Evolutionary conservation across 208 protist genomes (phyloP).

Genomic region (Wallacemonas rigidus): DNA sequence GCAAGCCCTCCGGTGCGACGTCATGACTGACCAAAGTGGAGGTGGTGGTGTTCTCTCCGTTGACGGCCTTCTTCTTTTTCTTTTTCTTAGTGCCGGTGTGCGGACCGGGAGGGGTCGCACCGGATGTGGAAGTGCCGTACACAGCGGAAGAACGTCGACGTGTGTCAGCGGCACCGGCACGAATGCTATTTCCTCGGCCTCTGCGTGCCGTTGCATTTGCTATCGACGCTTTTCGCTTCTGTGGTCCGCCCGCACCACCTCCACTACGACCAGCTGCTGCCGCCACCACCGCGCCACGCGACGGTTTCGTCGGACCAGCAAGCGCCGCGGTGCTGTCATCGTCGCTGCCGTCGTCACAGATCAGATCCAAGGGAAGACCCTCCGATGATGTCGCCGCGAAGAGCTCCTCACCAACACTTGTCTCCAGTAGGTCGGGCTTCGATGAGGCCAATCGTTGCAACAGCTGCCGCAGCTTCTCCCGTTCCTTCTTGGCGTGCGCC

Average conservation of each 20-base stretch:
- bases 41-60: background rate
- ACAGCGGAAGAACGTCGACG: background rate
- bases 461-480: conserved; percentile 7
- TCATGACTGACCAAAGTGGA: background rate
- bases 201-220: too few relatives aligned
- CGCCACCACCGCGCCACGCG: background rate
- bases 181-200: too few relatives aligned
- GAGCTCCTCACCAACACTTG: conserved; percentile 10
- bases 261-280: background rate
- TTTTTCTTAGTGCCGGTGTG: conserved; percentile 7
- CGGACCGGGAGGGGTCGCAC: background rate
- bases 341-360: background rate
- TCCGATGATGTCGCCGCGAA: conserved; percentile 1
- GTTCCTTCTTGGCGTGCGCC: background rate
- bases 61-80: conserved; percentile 13
- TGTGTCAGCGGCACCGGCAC: too few relatives aligned
- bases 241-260: background rate
- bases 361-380: background rate
- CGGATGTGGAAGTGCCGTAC: background rate
- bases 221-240: too few relatives aligned
- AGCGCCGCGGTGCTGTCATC: background rate
- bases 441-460: conserved; percentile 5
- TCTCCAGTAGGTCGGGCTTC: conserved; percentile 14
- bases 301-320: background rate
- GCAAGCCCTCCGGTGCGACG: background rate